phyloP scores from a whole-genome alignment of 768 basidiomycete genomes.

The Pulveroboletus sp. region DNA sequence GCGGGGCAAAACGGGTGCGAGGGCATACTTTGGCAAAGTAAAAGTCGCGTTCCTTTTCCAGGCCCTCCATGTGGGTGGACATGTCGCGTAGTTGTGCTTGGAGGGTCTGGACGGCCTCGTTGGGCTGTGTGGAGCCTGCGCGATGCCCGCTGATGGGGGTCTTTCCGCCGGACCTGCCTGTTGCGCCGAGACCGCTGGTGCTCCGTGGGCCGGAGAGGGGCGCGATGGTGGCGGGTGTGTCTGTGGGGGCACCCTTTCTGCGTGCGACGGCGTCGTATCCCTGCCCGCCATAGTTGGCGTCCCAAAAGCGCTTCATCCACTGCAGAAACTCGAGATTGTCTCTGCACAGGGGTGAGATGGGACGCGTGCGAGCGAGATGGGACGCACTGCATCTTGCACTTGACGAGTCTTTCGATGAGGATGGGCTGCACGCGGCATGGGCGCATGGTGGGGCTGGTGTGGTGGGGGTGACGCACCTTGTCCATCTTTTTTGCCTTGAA shows the following conservation, averaged over 20 bases:
- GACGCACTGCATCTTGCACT: constrained; percentile 99
- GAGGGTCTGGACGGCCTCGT: constrained; percentile 64
- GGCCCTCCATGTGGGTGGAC: constrained; percentile 75
- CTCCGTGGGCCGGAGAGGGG: constrained; percentile 50
- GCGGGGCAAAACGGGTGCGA: constrained; percentile 1
- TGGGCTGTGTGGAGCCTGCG: constrained; percentile 61
- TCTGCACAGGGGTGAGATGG: constrained; percentile 35
- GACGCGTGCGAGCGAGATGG: no score
- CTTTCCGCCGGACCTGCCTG: constrained; percentile 58
- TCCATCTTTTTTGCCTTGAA: constrained; percentile 95
- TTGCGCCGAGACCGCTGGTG: constrained; percentile 35
- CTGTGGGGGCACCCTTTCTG: constrained; percentile 73
- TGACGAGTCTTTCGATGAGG: constrained; percentile 88
- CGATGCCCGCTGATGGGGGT: constrained; percentile 73
- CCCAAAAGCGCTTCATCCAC: constrained; percentile 97
- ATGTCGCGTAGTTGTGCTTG: constrained; percentile 82
- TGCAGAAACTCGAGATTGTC: constrained; percentile 99
- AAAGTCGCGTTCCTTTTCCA: constrained; percentile 98
- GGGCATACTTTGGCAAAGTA: constrained; percentile 89
- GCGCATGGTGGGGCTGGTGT: neutral
- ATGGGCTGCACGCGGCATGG: constrained; percentile 62
- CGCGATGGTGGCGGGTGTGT: constrained; percentile 76
- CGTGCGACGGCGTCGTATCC: constrained; percentile 84
- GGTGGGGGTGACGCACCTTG: constrained; percentile 53
- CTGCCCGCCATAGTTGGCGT: constrained; percentile 83